Percentiles rank a stretch among this genome's conserved stretches.
phyloP scores from a whole-genome alignment of 2,329 filamentous ascomycete genomes.

The Sclerotinia trifoliorum region DNA sequence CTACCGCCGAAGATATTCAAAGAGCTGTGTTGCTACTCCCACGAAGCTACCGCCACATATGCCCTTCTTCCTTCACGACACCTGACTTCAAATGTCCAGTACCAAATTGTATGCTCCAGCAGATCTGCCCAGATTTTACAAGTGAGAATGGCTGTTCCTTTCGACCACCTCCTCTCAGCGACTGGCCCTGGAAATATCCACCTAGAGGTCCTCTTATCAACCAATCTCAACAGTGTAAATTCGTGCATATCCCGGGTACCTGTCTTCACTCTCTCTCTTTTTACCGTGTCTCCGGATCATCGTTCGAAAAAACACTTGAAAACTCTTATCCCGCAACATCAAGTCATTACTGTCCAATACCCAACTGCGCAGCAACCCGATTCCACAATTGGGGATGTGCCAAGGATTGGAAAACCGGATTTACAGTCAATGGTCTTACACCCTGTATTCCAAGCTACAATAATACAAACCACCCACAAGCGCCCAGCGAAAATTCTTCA shows the following conservation, averaged over 20 bases:
- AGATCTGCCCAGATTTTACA: slow-evolving; percentile 9
- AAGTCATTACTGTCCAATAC: background rate
- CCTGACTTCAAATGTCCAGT: background rate
- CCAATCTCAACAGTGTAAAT: background rate
- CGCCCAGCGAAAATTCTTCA: background rate
- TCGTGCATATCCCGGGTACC: background rate
- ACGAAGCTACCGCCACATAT: slow-evolving; percentile 8
- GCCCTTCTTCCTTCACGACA: slow-evolving; percentile 2
- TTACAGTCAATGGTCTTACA: background rate
- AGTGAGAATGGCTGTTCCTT: slow-evolving; percentile 6
- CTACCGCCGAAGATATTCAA: background rate
- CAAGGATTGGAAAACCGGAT: slow-evolving; percentile 10
- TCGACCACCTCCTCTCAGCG: background rate
- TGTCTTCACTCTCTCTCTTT: background rate
- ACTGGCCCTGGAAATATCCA: slow-evolving; percentile 9
- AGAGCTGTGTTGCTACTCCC: background rate
- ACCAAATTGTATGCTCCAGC: slow-evolving; percentile 2
- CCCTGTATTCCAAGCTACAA: background rate
- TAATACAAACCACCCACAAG: background rate
- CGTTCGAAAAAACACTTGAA: background rate
- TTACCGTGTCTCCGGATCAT: background rate
- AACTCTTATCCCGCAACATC: too few species aligned
- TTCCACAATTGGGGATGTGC: slow-evolving; percentile 11
- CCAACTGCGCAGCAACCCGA: background rate
- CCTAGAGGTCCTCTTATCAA: background rate